These are phyloP conservation scores for Pythium periplocum DNA, from an alignment of 352 stramenopile genomes.

Conservation along the genomic window DNA sequence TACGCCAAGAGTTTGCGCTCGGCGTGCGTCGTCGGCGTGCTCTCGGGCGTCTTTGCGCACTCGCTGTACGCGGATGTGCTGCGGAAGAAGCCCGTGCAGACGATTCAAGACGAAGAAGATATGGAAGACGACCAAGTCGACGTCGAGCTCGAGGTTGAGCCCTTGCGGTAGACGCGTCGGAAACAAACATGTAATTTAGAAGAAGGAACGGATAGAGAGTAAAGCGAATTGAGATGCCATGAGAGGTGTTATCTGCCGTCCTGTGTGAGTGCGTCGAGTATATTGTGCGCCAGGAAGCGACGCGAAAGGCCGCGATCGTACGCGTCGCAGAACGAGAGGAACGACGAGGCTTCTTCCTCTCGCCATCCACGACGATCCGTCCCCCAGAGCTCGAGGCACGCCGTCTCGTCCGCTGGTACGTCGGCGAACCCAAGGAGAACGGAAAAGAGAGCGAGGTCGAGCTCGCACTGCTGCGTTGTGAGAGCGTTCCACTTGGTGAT, in stretches of 20 bases:
- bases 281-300: conserved; percentile 38
- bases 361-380: not conserved
- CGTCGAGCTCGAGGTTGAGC: too few species aligned
- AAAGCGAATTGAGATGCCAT: not conserved
- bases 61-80: conserved; percentile 71
- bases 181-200: conserved; percentile 1
- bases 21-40: conserved; percentile 46
- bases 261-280: conserved; percentile 29
- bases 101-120: conserved; percentile 8
- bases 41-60: conserved; percentile 64
- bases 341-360: conserved; percentile 3
- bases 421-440: not conserved
- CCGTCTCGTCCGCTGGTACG: not conserved
- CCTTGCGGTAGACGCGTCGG: not conserved
- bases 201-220: not conserved
- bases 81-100: conserved; percentile 12
- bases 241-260: not conserved
- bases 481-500: conserved; percentile 13
- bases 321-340: conserved; percentile 29
- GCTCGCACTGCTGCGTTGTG: not conserved
- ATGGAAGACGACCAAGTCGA: not conserved
- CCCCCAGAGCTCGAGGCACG: not conserved
- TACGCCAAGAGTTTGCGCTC: conserved; percentile 59
- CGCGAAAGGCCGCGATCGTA: conserved; percentile 20
- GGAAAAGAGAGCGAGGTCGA: too few species aligned